phyloP scores from a whole-genome alignment of 2,329 filamentous ascomycete genomes.

The Fusarium mundagurra region DNA sequence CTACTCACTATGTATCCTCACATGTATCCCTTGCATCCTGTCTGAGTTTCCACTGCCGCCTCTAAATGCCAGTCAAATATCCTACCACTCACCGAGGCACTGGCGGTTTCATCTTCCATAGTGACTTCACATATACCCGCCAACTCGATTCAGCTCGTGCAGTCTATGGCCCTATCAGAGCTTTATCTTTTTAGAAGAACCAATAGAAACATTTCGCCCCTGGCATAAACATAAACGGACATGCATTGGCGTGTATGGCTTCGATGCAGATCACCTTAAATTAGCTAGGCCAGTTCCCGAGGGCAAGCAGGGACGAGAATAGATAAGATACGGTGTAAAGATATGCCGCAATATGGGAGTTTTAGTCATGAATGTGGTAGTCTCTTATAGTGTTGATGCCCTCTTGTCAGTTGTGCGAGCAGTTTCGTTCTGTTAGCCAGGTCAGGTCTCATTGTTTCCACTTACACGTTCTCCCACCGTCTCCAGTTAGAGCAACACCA shows the following conservation, averaged over 20 bases:
- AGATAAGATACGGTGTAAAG: background rate
- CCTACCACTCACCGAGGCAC: background rate
- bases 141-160: slow-evolving; percentile 36
- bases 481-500: background rate
- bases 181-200: background rate
- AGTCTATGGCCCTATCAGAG: background rate
- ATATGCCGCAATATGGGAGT: slow-evolving; percentile 7
- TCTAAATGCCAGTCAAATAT: background rate
- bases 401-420: background rate
- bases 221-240: slow-evolving; percentile 8
- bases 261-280: slow-evolving; percentile 6
- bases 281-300: background rate
- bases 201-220: slow-evolving; percentile 28
- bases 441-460: background rate
- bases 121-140: slow-evolving; percentile 22
- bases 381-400: slow-evolving; percentile 14
- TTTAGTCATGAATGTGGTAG: background rate
- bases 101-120: slow-evolving; percentile 29
- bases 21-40: fast-evolving
- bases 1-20: background rate
- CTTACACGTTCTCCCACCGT: background rate
- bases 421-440: background rate
- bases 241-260: slow-evolving; percentile 13
- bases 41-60: background rate
- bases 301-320: background rate